These are phyloP conservation scores for Sindora glabra DNA, from an alignment of 306 rosid species.

Conservation along the genomic window DNA sequence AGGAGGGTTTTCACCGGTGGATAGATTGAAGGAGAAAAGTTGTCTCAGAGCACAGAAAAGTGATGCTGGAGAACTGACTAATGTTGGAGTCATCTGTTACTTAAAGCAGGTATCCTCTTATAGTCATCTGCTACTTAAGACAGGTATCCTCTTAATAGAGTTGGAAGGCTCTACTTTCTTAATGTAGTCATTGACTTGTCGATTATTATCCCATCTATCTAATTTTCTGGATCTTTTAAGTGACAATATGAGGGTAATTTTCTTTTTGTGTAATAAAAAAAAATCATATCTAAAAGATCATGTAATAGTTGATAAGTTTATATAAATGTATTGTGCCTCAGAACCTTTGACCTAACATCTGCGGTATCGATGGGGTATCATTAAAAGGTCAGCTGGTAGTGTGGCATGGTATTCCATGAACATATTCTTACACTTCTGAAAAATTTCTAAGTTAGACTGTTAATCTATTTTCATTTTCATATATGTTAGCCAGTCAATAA, in stretches of 20 bases:
- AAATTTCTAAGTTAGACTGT: slow-evolving; percentile 1
- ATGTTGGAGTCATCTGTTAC: slow-evolving; percentile 99
- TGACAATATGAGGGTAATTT: not conserved
- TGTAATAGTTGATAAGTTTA: not conserved
- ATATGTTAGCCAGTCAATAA: no score
- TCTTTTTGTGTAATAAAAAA: not conserved
- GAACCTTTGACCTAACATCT: not conserved
- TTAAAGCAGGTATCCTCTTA: slow-evolving; percentile 93
- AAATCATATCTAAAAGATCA: not conserved
- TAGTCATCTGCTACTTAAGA: slow-evolving; percentile 1
- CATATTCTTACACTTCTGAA: not conserved
- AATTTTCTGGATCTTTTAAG: not conserved
- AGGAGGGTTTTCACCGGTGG: slow-evolving; percentile 89
- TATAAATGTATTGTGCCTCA: not conserved
- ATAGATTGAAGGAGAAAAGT: slow-evolving; percentile 92
- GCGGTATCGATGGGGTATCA: not conserved
- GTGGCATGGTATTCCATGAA: not conserved
- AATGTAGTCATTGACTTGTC: not conserved
- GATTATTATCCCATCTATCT: not conserved
- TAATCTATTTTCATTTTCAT: slow-evolving; percentile 21
- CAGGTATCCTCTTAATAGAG: not conserved
- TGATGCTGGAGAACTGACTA: slow-evolving; percentile 91
- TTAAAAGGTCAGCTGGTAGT: not conserved
- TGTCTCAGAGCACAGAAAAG: slow-evolving; percentile 93
- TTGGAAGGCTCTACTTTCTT: not conserved